These are phyloP conservation scores for Xylariales sp. DNA, from an alignment of 2,329 filamentous ascomycete genomes.

Conservation along the genomic window DNA sequence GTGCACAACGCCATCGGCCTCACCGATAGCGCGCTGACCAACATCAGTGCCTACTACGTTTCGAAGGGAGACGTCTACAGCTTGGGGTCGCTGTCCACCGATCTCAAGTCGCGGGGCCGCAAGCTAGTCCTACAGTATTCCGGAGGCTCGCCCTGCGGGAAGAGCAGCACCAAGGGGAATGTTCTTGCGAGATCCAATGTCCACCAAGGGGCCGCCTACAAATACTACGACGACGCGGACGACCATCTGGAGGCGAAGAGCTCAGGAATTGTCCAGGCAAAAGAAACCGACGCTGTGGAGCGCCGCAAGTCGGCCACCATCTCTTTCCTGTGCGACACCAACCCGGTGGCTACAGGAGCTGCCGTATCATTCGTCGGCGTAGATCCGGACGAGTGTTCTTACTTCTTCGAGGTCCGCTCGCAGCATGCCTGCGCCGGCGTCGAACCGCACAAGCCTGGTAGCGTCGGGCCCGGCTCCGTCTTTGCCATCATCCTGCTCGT, in stretches of 20 bases:
- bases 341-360: constrained; percentile 64
- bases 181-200: constrained; percentile 22
- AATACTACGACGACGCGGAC: constrained; percentile 16
- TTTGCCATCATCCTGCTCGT: constrained; percentile 81
- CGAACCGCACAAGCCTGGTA: constrained; percentile 67
- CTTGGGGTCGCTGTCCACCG: constrained; percentile 63
- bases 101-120: constrained; percentile 57
- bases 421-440: constrained; percentile 70
- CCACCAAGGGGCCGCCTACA: constrained; percentile 30
- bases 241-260: constrained; percentile 27
- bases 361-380: constrained; percentile 77
- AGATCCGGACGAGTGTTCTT: constrained; percentile 86
- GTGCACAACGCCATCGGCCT: constrained; percentile 62
- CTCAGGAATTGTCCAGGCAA: constrained; percentile 9
- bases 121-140: constrained; percentile 76
- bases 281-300: constrained; percentile 22
- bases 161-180: constrained; percentile 30
- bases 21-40: constrained; percentile 57
- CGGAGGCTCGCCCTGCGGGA: constrained; percentile 69
- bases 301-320: constrained; percentile 78
- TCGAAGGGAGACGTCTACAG: constrained; percentile 63
- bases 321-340: constrained; percentile 87
- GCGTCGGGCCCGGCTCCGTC: constrained; percentile 67
- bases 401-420: constrained; percentile 91
- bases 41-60: constrained; percentile 76